Percentiles rank a stretch among this genome's conserved stretches.
phyloP scores from a whole-genome alignment of 108 stramenopile species.

The Stephanodiscus triporus region DNA sequence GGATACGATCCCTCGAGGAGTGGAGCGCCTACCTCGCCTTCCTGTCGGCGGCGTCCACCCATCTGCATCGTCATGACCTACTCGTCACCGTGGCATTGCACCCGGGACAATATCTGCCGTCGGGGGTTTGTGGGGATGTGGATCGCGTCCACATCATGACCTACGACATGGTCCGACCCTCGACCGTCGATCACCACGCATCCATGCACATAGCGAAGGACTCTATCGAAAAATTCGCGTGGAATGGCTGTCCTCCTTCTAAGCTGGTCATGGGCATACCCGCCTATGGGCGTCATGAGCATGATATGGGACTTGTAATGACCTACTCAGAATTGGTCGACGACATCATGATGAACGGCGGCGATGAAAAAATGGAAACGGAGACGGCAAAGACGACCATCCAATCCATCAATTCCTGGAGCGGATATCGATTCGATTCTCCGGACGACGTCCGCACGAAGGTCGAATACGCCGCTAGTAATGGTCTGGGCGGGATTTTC shows the following conservation, averaged over 20 bases:
- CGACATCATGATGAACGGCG: conserved; percentile 20
- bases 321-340: conserved; percentile 73
- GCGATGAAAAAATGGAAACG: background rate
- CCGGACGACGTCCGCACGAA: conserved; percentile 51
- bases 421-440: conserved; percentile 63
- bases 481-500: conserved; percentile 62
- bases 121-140: conserved; percentile 37
- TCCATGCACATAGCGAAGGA: conserved; percentile 9
- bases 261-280: conserved; percentile 79
- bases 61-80: conserved; percentile 33
- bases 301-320: conserved; percentile 50
- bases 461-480: conserved; percentile 48
- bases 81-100: conserved; percentile 55
- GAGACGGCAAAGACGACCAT: background rate
- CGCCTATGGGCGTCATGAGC: conserved; percentile 61
- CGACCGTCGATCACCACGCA: conserved; percentile 25
- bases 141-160: conserved; percentile 76
- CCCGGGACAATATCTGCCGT: conserved; percentile 50
- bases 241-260: conserved; percentile 28
- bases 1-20: conserved; percentile 35
- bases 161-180: conserved; percentile 62
- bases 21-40: conserved; percentile 45
- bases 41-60: conserved; percentile 23
- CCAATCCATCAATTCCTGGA: conserved; percentile 25
- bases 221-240: conserved; percentile 22